phyloP scores from a whole-genome alignment of 495 filamentous ascomycete genomes.

The Talaromyces proteolyticus region DNA sequence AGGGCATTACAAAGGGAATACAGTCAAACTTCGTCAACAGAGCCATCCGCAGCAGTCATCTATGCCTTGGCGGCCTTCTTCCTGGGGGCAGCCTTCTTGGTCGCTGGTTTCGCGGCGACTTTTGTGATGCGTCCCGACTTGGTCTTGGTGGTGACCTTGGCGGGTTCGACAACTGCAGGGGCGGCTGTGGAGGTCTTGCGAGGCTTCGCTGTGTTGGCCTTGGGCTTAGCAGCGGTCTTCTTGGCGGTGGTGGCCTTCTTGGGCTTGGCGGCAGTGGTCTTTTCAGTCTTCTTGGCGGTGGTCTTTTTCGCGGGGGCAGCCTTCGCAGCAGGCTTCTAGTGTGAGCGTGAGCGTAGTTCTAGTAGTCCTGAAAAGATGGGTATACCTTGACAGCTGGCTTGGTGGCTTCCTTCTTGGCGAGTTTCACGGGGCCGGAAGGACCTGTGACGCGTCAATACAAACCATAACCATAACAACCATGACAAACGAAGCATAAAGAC shows the following conservation, averaged over 20 bases:
- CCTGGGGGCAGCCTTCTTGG: slow-evolving; percentile 25
- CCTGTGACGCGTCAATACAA: slow-evolving; percentile 56
- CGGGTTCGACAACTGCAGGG: too few species aligned
- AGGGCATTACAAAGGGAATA: not conserved
- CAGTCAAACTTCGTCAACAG: too few species aligned
- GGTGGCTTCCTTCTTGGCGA: slow-evolving; percentile 73
- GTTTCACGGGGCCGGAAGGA: slow-evolving; percentile 91
- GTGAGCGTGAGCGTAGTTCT: not conserved
- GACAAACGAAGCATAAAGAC: too few species aligned
- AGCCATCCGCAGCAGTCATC: not conserved
- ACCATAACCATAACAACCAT: slow-evolving; percentile 5
- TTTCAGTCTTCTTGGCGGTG: slow-evolving; percentile 26
- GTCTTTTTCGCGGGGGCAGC: slow-evolving; percentile 43
- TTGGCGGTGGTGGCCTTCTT: slow-evolving; percentile 20
- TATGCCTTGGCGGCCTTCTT: slow-evolving; percentile 58
- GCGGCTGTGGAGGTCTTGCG: slow-evolving; percentile 40
- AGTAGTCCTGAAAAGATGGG: too few species aligned
- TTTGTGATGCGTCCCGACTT: slow-evolving; percentile 69
- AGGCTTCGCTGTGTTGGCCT: slow-evolving; percentile 50
- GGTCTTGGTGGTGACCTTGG: too few species aligned
- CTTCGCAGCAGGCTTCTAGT: slow-evolving; percentile 26
- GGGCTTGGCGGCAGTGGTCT: slow-evolving; percentile 18
- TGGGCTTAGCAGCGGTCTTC: slow-evolving; percentile 29
- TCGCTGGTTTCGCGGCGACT: slow-evolving; percentile 19
- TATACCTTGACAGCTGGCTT: slow-evolving; percentile 41